phyloP scores from a whole-genome alignment of 2,329 filamentous ascomycete species.

The Aspergillus piperis region DNA sequence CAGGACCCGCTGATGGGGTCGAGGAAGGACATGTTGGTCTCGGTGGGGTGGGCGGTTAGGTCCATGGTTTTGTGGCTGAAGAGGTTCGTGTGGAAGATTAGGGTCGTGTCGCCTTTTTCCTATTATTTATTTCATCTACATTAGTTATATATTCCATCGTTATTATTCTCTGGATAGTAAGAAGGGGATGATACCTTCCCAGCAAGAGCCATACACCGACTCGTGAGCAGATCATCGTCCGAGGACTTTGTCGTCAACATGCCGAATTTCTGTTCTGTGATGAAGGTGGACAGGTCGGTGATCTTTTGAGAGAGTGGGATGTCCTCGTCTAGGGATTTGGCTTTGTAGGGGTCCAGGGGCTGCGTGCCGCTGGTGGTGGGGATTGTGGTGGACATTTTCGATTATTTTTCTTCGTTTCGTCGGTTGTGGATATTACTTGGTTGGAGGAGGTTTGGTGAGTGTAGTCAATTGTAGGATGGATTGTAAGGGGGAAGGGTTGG shows the following conservation, averaged over 20 bases:
- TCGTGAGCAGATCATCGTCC: constrained; percentile 67
- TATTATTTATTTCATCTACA: too few species aligned
- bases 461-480: background rate
- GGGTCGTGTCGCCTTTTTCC: constrained; percentile 76
- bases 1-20: constrained; percentile 72
- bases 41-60: constrained; percentile 67
- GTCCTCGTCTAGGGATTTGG: constrained; percentile 76
- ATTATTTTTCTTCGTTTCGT: background rate
- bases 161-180: background rate
- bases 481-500: too few species aligned
- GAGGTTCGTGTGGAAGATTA: constrained; percentile 90
- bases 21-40: constrained; percentile 79
- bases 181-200: constrained; percentile 60
- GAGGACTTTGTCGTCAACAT: constrained; percentile 78
- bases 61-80: constrained; percentile 87
- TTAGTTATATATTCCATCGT: too few species aligned
- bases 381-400: constrained; percentile 43
- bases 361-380: constrained; percentile 59
- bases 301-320: constrained; percentile 72
- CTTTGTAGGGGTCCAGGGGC: constrained; percentile 76
- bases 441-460: background rate
- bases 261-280: constrained; percentile 74
- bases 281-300: constrained; percentile 70
- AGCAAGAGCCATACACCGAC: constrained; percentile 83
- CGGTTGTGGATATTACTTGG: background rate